These are phyloP conservation scores for Papilionanthe hybrid DNA, from an alignment of 116 monocot species.

Conservation along the genomic window DNA sequence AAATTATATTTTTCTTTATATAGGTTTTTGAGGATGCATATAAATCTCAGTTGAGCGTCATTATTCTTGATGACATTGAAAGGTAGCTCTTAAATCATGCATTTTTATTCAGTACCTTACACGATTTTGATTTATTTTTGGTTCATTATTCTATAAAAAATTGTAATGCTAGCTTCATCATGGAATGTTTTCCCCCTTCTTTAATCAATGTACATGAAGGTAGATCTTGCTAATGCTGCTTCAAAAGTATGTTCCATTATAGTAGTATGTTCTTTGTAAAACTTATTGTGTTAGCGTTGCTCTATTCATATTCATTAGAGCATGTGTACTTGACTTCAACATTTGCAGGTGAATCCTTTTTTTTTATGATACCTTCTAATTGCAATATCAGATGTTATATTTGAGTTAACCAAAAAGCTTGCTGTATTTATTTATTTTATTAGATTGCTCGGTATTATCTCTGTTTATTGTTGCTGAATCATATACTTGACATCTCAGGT, in stretches of 20 bases:
- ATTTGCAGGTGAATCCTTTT: not conserved
- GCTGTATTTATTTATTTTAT: not conserved
- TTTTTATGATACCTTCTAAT: not conserved
- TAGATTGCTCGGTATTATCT: not conserved
- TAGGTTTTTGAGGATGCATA: conserved; percentile 99
- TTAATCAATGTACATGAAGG: not conserved
- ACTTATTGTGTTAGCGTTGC: not conserved
- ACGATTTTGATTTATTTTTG: not conserved
- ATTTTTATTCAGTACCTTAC: not conserved
- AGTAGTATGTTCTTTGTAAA: not conserved
- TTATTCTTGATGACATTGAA: conserved; percentile 98
- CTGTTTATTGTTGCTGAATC: not conserved
- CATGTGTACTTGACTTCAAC: not conserved
- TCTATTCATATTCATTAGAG: not conserved
- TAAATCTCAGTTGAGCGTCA: conserved; percentile 81
- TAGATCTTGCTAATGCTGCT: not conserved
- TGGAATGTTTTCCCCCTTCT: not conserved
- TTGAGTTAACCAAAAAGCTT: not conserved
- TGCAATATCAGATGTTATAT: not conserved
- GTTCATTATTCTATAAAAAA: not conserved
- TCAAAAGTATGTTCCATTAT: not conserved
- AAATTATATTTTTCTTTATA: not conserved
- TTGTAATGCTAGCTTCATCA: conserved; percentile 1
- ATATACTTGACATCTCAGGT: conserved; percentile 37
- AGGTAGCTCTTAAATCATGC: conserved; percentile 33